Evolutionary conservation across 2,329 filamentous ascomycete genomes (phyloP).

Genomic region (Aspergillus sp.): DNA sequence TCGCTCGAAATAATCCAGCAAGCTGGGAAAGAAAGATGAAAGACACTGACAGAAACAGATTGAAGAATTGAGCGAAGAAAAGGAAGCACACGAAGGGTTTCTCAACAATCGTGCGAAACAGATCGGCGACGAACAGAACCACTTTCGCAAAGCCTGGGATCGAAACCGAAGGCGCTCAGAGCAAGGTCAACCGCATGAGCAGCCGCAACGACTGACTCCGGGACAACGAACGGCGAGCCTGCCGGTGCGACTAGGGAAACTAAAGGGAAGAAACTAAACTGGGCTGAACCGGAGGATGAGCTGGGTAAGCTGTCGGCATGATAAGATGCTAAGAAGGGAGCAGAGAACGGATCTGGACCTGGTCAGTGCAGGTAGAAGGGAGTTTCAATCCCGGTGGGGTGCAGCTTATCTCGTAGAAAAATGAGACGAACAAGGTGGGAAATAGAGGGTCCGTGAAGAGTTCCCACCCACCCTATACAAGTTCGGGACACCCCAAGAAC

Average conservation of each 20-base stretch:
- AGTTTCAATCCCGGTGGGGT: not conserved
- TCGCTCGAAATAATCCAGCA: not conserved
- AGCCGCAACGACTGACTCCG: not conserved
- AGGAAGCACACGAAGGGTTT: constrained; percentile 34
- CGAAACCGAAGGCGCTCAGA: constrained; percentile 27
- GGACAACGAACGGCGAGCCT: constrained; percentile 2
- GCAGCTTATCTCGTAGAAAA: not conserved
- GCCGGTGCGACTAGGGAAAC: constrained; percentile 9
- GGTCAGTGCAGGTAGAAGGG: not conserved
- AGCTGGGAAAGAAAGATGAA: not conserved
- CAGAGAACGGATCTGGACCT: not conserved
- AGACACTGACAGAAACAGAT: constrained; percentile 22
- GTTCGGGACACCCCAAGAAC: not conserved
- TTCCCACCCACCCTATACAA: not conserved
- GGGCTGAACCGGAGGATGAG: not conserved
- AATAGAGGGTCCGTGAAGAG: not conserved
- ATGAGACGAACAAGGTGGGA: not conserved
- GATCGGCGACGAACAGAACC: constrained; percentile 32
- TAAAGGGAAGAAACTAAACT: not conserved
- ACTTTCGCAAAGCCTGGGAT: constrained; percentile 36
- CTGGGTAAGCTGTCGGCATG: not conserved
- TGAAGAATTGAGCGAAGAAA: constrained; percentile 32
- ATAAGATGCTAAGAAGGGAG: not conserved
- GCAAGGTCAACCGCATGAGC: constrained; percentile 11
- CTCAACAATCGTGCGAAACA: constrained; percentile 32